Evolutionary conservation across 768 basidiomycete genomes (phyloP), one percentile per base, ranked within the genome.

Genomic region (Tulasnella calospora): DNA sequence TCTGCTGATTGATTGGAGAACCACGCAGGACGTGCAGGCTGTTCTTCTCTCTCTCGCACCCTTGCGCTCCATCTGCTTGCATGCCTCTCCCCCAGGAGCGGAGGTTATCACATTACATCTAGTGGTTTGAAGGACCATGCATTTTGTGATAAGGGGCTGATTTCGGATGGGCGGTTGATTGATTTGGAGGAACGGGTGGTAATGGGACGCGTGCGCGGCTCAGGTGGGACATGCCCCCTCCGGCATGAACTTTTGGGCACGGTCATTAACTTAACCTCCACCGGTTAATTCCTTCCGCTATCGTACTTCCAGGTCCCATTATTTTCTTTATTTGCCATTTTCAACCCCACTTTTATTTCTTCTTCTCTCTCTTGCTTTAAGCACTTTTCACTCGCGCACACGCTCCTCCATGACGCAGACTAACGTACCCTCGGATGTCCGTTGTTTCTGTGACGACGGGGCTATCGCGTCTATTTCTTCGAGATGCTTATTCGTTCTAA

Each of bases 121-220:
- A 17, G 27, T 35, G 27, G 61, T 67, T 67, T 67, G 33, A 67
- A 67, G 27, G 61, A 67, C 61, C 61, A 27, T 67, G 61, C 61
- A 27, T 27, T n/a, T 17, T 30, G 61, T 67, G 61, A 67, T 67
- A 67, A 67, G 61, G 27, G 61, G 61, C 35, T 67, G 61, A 67
- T 67, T 67, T 12, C 27, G 61, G 61, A 67, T 67, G 61, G n/a
- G 61, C 61, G 61, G 61, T 67, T 67, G 61, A 67, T 67, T 67
- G 61, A 35, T 67, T 57, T n/a, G 30, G 27, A 30, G 33, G 61
- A 8, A 44, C 44, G 44, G 44, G 44, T 44, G 44, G 57, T n/a
- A 55, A 61, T n/a, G 57, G 23, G 61, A 67, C 27, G 61, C 61
- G 61, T 67, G 61, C 61, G 61, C 30, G 61, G 61, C 61, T 67